Conservation (phyloP, 2,329 filamentous ascomycete species). For the Fusarium musae region DNA sequence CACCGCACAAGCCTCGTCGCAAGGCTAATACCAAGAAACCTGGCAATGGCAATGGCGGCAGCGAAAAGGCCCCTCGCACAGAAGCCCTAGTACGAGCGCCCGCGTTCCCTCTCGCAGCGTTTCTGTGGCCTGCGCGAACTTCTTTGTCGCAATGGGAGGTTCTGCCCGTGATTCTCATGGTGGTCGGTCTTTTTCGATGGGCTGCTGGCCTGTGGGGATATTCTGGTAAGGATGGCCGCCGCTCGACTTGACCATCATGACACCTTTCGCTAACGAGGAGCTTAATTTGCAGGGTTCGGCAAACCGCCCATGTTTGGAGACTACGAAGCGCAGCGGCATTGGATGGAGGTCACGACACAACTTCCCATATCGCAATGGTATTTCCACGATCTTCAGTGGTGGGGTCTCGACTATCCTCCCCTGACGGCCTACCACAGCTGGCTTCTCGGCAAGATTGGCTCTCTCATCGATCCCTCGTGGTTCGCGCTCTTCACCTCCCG, state of each 20-base stretch:
- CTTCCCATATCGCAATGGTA: slow-evolving; percentile 96
- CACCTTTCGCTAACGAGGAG: slow-evolving; percentile 26
- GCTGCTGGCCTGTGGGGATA: slow-evolving; percentile 93
- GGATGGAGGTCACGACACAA: slow-evolving; percentile 96
- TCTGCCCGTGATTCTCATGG: slow-evolving; percentile 88
- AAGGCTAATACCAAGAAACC: slow-evolving; percentile 61
- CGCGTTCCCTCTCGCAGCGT: slow-evolving; percentile 90
- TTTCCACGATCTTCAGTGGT: slow-evolving; percentile 95
- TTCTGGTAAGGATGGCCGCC: slow-evolving; percentile 70
- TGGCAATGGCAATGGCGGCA: slow-evolving; percentile 46
- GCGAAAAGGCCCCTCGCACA: slow-evolving; percentile 49
- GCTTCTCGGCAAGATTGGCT: slow-evolving; percentile 88
- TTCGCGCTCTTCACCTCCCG: slow-evolving; percentile 87
- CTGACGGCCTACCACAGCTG: slow-evolving; percentile 98
- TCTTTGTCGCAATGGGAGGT: slow-evolving; percentile 92
- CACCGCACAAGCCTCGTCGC: slow-evolving; percentile 69
- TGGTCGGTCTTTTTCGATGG: slow-evolving; percentile 92
- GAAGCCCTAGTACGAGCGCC: slow-evolving; percentile 68
- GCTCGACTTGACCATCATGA: not conserved
- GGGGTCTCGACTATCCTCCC: slow-evolving; percentile 97
- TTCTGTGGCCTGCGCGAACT: slow-evolving; percentile 90
- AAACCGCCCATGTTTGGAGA: slow-evolving; percentile 94
- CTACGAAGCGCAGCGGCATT: slow-evolving; percentile 97
- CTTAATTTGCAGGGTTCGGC: slow-evolving; percentile 68
- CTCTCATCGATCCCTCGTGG: slow-evolving; percentile 82